A percentile compares a stretch with the other conserved stretches of the same genome.
Evolutionary conservation across 148 eudicot genomes (phyloP).

Genomic region (Beta vulgaris): DNA sequence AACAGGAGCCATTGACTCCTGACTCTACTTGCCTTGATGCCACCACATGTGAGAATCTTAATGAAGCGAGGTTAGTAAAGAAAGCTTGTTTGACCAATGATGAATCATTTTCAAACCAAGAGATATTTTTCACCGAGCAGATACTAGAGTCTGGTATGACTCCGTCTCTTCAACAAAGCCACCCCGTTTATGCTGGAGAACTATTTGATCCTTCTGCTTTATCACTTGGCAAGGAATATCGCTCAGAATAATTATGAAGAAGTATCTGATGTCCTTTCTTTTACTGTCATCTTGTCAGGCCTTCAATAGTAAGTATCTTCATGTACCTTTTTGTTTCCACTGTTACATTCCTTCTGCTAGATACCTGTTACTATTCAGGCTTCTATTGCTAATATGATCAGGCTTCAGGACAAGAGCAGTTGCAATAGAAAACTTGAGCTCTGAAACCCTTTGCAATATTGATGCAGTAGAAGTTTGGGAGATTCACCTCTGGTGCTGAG

Average conservation of each 20-base stretch:
- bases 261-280: slow-evolving; percentile 3
- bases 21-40: slow-evolving; percentile 39
- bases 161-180: slow-evolving; percentile 41
- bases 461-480: background rate
- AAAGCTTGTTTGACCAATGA: slow-evolving; percentile 32
- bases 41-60: slow-evolving; percentile 29
- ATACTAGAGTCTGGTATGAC: slow-evolving; percentile 46
- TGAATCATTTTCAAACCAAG: slow-evolving; percentile 26
- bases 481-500: background rate
- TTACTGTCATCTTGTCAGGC: background rate
- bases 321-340: background rate
- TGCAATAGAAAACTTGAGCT: background rate
- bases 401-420: background rate
- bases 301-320: background rate
- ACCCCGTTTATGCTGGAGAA: slow-evolving; percentile 29
- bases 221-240: slow-evolving; percentile 28
- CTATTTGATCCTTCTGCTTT: slow-evolving; percentile 37
- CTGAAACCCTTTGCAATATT: background rate
- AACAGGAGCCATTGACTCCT: slow-evolving; percentile 48
- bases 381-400: background rate
- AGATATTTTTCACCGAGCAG: slow-evolving; percentile 36
- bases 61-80: slow-evolving; percentile 39
- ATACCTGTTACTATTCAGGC: background rate
- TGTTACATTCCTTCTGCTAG: background rate
- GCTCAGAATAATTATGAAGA: slow-evolving; percentile 20